These are phyloP conservation scores for Myriosclerotinia scirpicola DNA, from an alignment of 2,329 filamentous ascomycete species.

Conservation along the genomic window DNA sequence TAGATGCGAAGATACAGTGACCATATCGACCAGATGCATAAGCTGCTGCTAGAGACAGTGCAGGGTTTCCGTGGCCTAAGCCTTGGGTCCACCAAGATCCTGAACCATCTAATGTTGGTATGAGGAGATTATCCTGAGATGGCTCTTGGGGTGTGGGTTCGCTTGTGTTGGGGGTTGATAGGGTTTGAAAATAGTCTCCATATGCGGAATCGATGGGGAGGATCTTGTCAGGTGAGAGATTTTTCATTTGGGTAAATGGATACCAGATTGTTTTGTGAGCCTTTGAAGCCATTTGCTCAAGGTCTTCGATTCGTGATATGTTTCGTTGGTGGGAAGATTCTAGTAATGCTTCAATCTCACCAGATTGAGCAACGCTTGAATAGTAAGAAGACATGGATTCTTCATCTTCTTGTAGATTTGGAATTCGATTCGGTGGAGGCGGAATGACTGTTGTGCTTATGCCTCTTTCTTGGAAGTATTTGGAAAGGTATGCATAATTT, in stretches of 20 bases:
- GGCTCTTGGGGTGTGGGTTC: not conserved
- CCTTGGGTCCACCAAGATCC: constrained; percentile 93
- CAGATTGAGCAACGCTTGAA: constrained; percentile 44
- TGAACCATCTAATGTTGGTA: constrained; percentile 76
- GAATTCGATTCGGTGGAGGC: constrained; percentile 54
- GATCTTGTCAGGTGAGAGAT: constrained; percentile 61
- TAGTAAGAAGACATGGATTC: constrained; percentile 67
- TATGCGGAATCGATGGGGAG: constrained; percentile 77
- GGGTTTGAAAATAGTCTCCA: constrained; percentile 74
- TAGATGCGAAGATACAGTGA: constrained; percentile 83
- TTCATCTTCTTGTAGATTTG: constrained; percentile 48
- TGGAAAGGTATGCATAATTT: constrained; percentile 65
- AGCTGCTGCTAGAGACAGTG: constrained; percentile 70
- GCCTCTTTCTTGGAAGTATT: constrained; percentile 63
- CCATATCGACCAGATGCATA: constrained; percentile 82
- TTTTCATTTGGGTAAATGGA: constrained; percentile 79
- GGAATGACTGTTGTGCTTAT: constrained; percentile 59
- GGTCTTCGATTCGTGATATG: constrained; percentile 52
- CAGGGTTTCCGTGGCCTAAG: constrained; percentile 74
- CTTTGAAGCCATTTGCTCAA: constrained; percentile 60
- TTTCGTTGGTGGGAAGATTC: constrained; percentile 55
- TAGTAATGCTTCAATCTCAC: constrained; percentile 49
- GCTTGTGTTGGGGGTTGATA: constrained; percentile 21
- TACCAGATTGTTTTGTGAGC: constrained; percentile 76
- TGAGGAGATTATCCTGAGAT: constrained; percentile 46